Evolutionary conservation across 768 basidiomycete genomes (phyloP).

Genomic region (Austroboletus eburneus): DNA sequence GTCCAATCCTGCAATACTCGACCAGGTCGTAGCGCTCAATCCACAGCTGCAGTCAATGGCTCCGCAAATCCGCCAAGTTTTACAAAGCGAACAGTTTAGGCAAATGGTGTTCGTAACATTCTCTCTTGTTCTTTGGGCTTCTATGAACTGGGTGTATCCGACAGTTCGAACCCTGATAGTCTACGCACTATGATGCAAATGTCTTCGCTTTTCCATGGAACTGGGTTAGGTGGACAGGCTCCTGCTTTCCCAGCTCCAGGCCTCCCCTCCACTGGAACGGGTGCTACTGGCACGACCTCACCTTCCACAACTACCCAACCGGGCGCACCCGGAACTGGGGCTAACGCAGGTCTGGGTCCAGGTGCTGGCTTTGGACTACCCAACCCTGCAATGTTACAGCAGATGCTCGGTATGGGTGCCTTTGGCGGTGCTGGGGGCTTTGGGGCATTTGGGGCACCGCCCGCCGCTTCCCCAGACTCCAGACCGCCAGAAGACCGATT

Average conservation of each 20-base stretch:
- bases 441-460: constrained; percentile 24
- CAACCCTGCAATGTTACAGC: constrained; percentile 44
- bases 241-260: constrained; percentile 61
- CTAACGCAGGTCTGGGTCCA: constrained; percentile 3
- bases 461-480: constrained; percentile 52
- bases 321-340: constrained; percentile 19
- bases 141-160: background rate
- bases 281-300: constrained; percentile 17
- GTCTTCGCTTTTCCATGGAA: constrained; percentile 36
- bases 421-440: constrained; percentile 23
- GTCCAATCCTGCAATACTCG: constrained; percentile 84
- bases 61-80: constrained; percentile 74
- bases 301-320: constrained; percentile 18
- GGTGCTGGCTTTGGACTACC: constrained; percentile 17
- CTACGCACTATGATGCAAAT: constrained; percentile 76
- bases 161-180: constrained; percentile 70
- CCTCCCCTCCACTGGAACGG: constrained; percentile 33
- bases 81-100: constrained; percentile 72
- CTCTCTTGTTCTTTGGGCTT: background rate
- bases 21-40: constrained; percentile 79
- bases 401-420: constrained; percentile 9
- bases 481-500: constrained; percentile 89
- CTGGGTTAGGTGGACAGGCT: constrained; percentile 31
- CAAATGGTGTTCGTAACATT: constrained; percentile 58
- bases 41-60: constrained; percentile 74